Evolutionary conservation across 1,284 basidiomycete species (phyloP).

Genomic region (Trametes versicolor): DNA sequence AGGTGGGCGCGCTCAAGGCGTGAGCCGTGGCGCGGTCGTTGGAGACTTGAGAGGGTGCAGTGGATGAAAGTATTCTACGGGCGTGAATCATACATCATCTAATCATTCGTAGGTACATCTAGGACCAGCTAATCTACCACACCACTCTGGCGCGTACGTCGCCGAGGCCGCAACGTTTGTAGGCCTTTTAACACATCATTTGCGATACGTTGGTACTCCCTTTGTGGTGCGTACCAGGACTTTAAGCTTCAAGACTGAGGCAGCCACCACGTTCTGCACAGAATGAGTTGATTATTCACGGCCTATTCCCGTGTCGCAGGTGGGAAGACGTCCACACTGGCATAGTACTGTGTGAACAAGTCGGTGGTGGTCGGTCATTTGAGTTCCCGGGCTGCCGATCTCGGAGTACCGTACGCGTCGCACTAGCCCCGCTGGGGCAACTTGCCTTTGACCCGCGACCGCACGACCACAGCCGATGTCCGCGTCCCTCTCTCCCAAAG

Average conservation of each 20-base stretch:
- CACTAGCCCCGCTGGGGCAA: neutral
- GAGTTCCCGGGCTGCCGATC: no score
- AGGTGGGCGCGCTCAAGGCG: conserved; percentile 47
- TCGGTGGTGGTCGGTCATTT: no score
- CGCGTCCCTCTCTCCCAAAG: conserved; percentile 35
- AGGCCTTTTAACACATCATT: no score
- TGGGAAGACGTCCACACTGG: no score
- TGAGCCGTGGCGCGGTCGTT: conserved; percentile 7
- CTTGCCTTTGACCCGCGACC: neutral
- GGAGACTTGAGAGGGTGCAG: neutral
- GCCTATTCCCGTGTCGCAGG: no score
- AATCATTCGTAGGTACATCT: conserved; percentile 2
- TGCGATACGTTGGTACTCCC: no score
- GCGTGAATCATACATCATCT: neutral
- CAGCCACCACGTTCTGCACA: no score
- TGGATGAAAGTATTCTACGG: conserved; percentile 9
- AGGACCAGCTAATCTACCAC: neutral
- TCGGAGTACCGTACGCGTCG: no score
- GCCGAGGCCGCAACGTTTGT: neutral
- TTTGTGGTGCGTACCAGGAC: no score
- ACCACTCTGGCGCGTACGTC: conserved; percentile 1
- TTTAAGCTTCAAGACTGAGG: no score
- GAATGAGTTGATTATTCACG: no score
- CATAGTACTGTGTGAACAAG: no score
- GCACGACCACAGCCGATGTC: neutral